These are phyloP conservation scores for Avicennia marina DNA, from an alignment of 257 asterid species.

Conservation along the genomic window DNA sequence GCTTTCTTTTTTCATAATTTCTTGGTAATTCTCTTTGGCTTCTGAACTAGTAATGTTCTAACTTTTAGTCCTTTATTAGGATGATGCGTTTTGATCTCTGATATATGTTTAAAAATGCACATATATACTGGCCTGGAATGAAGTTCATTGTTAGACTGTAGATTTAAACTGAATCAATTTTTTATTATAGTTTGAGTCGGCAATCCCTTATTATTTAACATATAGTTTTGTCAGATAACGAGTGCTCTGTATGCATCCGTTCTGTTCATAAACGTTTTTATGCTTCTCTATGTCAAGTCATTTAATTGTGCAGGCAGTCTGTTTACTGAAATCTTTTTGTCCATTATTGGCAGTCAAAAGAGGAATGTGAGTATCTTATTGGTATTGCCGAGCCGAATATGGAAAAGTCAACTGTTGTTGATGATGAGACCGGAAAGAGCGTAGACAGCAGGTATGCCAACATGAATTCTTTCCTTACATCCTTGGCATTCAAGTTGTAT, in stretches of 20 bases:
- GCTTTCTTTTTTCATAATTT: conserved; percentile 79
- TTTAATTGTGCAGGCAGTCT: too few species aligned
- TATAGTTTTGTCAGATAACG: too few species aligned
- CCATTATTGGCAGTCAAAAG: conserved; percentile 58
- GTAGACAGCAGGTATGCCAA: conserved; percentile 87
- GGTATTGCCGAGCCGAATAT: conserved; percentile 80
- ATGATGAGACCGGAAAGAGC: conserved; percentile 80
- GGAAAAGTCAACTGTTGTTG: conserved; percentile 89
- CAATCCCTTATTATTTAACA: too few species aligned
- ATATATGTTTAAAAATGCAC: too few species aligned
- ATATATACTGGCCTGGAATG: too few species aligned
- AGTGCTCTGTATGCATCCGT: too few species aligned
- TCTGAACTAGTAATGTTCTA: neutral
- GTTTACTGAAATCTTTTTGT: conserved; percentile 12
- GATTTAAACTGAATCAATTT: conserved; percentile 19
- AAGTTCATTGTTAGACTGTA: neutral
- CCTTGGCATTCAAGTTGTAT: too few species aligned
- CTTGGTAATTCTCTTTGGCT: conserved; percentile 44
- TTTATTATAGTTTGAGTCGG: too few species aligned
- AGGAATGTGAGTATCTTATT: conserved; percentile 90
- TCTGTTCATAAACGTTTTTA: too few species aligned
- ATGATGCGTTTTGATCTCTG: neutral
- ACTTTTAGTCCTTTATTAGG: neutral
- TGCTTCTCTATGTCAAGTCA: too few species aligned
- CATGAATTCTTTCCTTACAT: too few species aligned